Percentiles rank a stretch among this genome's conserved stretches.
These are phyloP conservation scores for Ascoidea rubescens DNA, from an alignment of 805 yeast species.

Conservation along the genomic window DNA sequence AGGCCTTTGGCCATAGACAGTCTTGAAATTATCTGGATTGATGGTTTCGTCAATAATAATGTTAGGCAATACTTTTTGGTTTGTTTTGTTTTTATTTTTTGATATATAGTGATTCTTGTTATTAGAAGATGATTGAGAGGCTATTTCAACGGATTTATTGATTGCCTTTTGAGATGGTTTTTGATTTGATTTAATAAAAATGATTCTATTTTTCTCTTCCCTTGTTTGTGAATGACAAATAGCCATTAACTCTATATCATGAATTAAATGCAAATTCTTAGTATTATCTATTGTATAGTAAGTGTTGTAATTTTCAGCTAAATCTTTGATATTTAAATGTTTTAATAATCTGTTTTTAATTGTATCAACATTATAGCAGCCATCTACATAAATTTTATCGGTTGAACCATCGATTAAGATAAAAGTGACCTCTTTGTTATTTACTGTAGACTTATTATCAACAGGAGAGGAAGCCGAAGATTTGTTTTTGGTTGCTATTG, in stretches of 20 bases:
- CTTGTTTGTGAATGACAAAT: background rate
- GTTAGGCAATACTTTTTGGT: background rate
- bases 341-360: slow-evolving; percentile 59
- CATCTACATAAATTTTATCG: slow-evolving; percentile 54
- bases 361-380: slow-evolving; percentile 70
- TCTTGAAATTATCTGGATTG: slow-evolving; percentile 1
- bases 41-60: background rate
- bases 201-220: background rate
- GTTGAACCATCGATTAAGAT: slow-evolving; percentile 64
- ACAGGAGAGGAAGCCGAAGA: background rate
- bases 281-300: slow-evolving; percentile 34
- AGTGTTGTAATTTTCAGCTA: slow-evolving; percentile 38
- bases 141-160: background rate
- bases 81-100: slow-evolving; percentile 14
- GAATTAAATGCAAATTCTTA: slow-evolving; percentile 10
- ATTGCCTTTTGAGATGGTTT: background rate
- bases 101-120: too few species aligned
- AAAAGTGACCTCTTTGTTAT: slow-evolving; percentile 38
- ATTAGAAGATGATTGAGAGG: background rate
- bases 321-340: slow-evolving; percentile 32
- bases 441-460: slow-evolving; percentile 4
- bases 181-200: too few species aligned
- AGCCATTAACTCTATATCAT: background rate
- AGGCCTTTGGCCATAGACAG: slow-evolving; percentile 77
- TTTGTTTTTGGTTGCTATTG: background rate